phyloP scores from a whole-genome alignment of 805 yeast species.

The Kodamaea fukazawae region DNA sequence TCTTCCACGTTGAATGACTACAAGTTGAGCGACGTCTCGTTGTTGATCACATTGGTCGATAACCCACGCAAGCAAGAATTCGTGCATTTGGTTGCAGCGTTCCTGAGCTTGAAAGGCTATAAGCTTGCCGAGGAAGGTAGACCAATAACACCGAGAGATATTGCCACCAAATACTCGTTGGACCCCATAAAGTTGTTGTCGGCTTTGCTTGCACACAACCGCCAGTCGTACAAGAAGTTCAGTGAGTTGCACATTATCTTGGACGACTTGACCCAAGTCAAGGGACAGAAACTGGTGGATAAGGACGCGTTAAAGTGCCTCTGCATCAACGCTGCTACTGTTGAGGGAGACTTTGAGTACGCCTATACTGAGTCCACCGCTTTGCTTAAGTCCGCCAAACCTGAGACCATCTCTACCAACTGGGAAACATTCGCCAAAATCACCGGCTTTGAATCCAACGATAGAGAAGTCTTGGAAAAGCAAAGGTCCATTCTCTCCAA shows the following conservation, averaged over 20 bases:
- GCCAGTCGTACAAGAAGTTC: conserved; percentile 45
- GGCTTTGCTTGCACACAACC: conserved; percentile 52
- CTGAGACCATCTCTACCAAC: conserved; percentile 19
- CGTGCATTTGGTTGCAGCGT: conserved; percentile 37
- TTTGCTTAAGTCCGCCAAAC: conserved; percentile 28
- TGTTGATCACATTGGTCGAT: conserved; percentile 29
- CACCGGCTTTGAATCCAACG: conserved; percentile 20
- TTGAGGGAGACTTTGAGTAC: conserved; percentile 56
- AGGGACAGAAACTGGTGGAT: conserved; percentile 13
- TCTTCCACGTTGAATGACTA: conserved; percentile 33
- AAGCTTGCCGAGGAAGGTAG: conserved; percentile 19
- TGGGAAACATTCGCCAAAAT: conserved; percentile 50
- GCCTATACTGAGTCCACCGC: conserved; percentile 48
- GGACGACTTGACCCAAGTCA: conserved; percentile 28
- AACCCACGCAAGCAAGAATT: conserved; percentile 14
- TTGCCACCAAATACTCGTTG: conserved; percentile 6
- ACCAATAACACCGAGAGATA: conserved; percentile 8
- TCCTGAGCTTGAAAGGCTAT: conserved; percentile 35
- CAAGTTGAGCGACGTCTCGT: conserved; percentile 22
- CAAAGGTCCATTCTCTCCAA: conserved; percentile 47
- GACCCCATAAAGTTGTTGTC: conserved; percentile 36
- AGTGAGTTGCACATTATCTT: conserved; percentile 42
- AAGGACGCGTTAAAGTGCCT: conserved; percentile 31
- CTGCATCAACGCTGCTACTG: conserved; percentile 67
- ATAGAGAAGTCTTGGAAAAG: conserved; percentile 29